Conservation (phyloP, 768 basidiomycete genomes). For the Boletus huronensis region DNA sequence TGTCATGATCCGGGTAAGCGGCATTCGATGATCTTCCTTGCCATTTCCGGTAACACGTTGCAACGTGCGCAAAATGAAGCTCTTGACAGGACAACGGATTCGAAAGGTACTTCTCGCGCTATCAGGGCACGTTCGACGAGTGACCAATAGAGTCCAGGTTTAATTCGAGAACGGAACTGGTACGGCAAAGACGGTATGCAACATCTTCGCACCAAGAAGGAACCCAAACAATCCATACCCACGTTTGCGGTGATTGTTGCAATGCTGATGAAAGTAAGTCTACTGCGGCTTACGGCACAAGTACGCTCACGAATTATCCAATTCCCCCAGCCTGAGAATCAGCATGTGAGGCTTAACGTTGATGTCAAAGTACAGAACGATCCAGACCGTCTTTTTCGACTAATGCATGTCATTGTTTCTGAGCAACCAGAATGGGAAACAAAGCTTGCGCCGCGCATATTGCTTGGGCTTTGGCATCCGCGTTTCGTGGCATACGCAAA, state of each 20-base stretch:
- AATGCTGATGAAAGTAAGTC: constrained; percentile 69
- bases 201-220: constrained; percentile 73
- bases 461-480: constrained; percentile 89
- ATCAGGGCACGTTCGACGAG: constrained; percentile 26
- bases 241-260: constrained; percentile 83
- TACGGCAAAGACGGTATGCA: constrained; percentile 68
- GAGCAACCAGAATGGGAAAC: constrained; percentile 70
- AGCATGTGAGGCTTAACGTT: constrained; percentile 75
- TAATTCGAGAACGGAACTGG: constrained; percentile 71
- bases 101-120: constrained; percentile 43
- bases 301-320: constrained; percentile 2
- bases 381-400: constrained; percentile 75
- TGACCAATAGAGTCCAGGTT: constrained; percentile 40
- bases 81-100: constrained; percentile 80
- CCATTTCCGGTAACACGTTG: constrained; percentile 20
- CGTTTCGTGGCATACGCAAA: constrained; percentile 79
- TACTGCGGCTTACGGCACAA: constrained; percentile 5
- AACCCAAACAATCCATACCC: constrained; percentile 83
- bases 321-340: constrained; percentile 59
- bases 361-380: constrained; percentile 95
- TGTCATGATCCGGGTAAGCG: constrained; percentile 89
- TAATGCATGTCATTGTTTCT: constrained; percentile 71
- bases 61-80: constrained; percentile 38
- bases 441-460: constrained; percentile 70
- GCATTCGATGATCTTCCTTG: constrained; percentile 14